Conservation (phyloP, 108 stramenopile species). For the Chaetoceros muelleri region DNA sequence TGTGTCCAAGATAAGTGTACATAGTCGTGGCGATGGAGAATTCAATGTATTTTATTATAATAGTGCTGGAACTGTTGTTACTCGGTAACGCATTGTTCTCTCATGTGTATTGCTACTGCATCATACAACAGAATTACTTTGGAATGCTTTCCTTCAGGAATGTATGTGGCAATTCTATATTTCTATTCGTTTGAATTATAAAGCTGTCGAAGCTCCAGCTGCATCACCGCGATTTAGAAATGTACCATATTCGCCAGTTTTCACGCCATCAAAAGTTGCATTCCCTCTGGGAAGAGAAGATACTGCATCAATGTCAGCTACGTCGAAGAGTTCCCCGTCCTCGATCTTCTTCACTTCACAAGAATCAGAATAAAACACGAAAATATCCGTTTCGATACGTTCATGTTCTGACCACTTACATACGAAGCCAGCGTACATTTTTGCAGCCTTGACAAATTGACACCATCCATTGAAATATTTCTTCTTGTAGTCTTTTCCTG, state of each 20-base stretch:
- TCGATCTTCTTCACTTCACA: slow-evolving; percentile 5
- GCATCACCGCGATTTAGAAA: slow-evolving; percentile 36
- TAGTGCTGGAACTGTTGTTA: too few species aligned
- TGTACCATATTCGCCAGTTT: slow-evolving; percentile 28
- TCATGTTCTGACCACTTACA: slow-evolving; percentile 15
- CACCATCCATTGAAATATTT: slow-evolving; percentile 47
- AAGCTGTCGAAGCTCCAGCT: slow-evolving; percentile 30
- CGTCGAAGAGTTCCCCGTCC: slow-evolving; percentile 42
- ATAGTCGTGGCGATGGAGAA: too few species aligned
- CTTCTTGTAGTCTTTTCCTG: slow-evolving; percentile 59
- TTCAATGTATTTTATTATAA: too few species aligned
- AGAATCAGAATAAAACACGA: slow-evolving; percentile 22
- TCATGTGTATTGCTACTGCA: too few species aligned
- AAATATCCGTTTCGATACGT: slow-evolving; percentile 40
- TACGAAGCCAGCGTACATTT: slow-evolving; percentile 29
- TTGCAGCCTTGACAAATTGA: slow-evolving; percentile 46
- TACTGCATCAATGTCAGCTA: slow-evolving; percentile 48
- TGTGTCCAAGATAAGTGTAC: too few species aligned
- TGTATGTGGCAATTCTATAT: too few species aligned
- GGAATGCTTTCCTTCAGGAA: too few species aligned
- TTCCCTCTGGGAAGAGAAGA: slow-evolving; percentile 44
- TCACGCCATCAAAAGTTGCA: slow-evolving; percentile 35
- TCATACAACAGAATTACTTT: too few species aligned
- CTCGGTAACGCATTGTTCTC: too few species aligned
- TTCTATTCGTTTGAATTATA: too few species aligned